Percentiles rank a stretch among this genome's conserved stretches.
Evolutionary conservation across 257 asterid genomes (phyloP).

Genomic region (Salvia rosmarinus): DNA sequence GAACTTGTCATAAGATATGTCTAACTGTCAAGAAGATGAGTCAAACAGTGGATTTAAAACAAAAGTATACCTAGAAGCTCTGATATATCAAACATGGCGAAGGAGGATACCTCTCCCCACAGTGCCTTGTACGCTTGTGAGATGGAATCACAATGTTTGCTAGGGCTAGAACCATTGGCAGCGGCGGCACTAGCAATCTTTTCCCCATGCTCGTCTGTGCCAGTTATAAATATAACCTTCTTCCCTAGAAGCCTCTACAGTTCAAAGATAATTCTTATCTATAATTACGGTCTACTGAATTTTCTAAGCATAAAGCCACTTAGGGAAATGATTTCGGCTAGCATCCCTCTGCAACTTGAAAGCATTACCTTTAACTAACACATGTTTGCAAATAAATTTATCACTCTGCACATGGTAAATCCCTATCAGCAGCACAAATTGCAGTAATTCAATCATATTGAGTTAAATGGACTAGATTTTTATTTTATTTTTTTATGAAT

Average conservation of each 20-base stretch:
- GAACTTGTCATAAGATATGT: slow-evolving; percentile 83
- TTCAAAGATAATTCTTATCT: slow-evolving; percentile 18
- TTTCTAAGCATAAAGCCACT: slow-evolving; percentile 9
- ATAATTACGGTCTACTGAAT: slow-evolving; percentile 13
- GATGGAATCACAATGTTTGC: slow-evolving; percentile 75
- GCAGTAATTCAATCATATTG: background rate
- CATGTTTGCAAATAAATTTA: background rate
- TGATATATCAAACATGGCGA: background rate
- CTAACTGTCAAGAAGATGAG: slow-evolving; percentile 60
- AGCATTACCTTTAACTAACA: background rate
- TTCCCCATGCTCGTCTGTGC: slow-evolving; percentile 98
- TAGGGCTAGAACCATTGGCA: slow-evolving; percentile 71
- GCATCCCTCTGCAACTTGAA: slow-evolving; percentile 6
- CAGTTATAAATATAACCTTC: slow-evolving; percentile 84
- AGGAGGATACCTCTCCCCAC: slow-evolving; percentile 71
- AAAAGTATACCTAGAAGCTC: slow-evolving; percentile 10
- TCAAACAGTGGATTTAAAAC: slow-evolving; percentile 26
- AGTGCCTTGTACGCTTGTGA: slow-evolving; percentile 78
- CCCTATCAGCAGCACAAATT: background rate
- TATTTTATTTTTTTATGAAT: background rate
- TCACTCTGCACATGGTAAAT: background rate
- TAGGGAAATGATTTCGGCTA: slow-evolving; percentile 15
- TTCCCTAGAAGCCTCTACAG: slow-evolving; percentile 81
- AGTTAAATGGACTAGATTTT: background rate
- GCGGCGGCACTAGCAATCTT: slow-evolving; percentile 91